A percentile compares a stretch with the other conserved stretches of the same genome.
Evolutionary conservation across 2,329 filamentous ascomycete species (phyloP).

Genomic region (Colletotrichum eleusines): DNA sequence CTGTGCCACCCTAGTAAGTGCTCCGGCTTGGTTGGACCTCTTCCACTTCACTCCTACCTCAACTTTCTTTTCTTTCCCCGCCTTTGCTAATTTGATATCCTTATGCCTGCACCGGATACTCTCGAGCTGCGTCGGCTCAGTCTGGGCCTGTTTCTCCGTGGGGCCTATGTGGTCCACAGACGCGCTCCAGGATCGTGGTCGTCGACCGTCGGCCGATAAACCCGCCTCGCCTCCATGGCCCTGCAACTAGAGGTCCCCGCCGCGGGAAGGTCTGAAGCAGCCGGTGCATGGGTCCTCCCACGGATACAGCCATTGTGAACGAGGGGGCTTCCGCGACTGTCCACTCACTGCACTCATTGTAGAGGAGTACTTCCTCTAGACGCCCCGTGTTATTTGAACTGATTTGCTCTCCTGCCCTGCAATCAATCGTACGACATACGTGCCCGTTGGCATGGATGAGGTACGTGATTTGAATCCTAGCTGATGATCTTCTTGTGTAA

Average conservation of each 20-base stretch:
- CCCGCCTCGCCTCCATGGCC: background rate
- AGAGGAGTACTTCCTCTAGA: background rate
- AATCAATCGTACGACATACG: conserved; percentile 16
- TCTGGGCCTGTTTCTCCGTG: conserved; percentile 16
- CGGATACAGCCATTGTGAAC: conserved; percentile 19
- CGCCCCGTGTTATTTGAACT: background rate
- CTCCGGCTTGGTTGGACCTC: conserved; percentile 11
- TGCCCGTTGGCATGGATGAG: background rate
- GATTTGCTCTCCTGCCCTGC: conserved; percentile 11
- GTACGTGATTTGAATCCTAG: background rate
- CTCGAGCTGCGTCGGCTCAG: conserved; percentile 8
- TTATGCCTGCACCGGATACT: background rate
- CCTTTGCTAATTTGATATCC: background rate
- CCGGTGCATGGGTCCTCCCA: background rate
- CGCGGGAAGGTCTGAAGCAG: conserved; percentile 20
- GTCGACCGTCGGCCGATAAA: conserved; percentile 24
- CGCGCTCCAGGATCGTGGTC: conserved; percentile 5
- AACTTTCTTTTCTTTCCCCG: conserved; percentile 30
- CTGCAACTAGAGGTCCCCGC: background rate
- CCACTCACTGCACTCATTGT: background rate
- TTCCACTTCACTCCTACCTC: conserved; percentile 7
- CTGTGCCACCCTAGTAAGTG: conserved; percentile 16
- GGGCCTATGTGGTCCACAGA: background rate
- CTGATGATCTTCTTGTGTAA: conserved; percentile 3
- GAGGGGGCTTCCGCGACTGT: conserved; percentile 2